phyloP scores from a whole-genome alignment of 148 eudicot genomes.

The Fagopyrum esculentum region DNA sequence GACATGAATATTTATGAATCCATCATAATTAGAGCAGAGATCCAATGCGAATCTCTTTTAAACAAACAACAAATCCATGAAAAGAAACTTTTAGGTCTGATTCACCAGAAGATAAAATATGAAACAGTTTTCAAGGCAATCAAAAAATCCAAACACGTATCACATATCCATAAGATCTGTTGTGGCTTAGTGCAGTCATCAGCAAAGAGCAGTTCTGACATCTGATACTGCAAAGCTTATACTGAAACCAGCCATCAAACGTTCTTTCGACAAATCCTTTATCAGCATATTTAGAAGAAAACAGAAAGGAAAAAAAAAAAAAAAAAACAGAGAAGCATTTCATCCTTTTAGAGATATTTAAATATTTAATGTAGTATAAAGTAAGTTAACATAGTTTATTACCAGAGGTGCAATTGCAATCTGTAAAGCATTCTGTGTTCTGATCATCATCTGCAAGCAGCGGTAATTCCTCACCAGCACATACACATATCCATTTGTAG shows the following conservation, averaged over 20 bases:
- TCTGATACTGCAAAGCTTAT: background rate
- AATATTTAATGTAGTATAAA: background rate
- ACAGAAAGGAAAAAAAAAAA: no score
- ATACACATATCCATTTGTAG: slow-evolving; percentile 56
- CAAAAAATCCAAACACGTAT: background rate
- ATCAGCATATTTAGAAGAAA: background rate
- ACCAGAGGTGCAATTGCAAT: slow-evolving; percentile 86
- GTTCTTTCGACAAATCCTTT: background rate
- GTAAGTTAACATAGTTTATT: slow-evolving; percentile 14
- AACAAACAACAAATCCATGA: background rate
- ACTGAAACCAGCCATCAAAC: background rate
- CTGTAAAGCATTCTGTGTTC: slow-evolving; percentile 47
- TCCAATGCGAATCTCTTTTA: background rate
- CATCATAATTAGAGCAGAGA: background rate
- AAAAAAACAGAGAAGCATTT: background rate
- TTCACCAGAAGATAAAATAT: background rate
- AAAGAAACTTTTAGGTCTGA: background rate
- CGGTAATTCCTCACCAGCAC: slow-evolving; percentile 53
- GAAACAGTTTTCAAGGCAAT: background rate
- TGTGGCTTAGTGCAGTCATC: background rate
- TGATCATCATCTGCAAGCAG: slow-evolving; percentile 30
- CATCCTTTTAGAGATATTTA: background rate
- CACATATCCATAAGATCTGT: background rate
- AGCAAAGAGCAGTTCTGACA: background rate
- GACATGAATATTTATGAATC: background rate